These are phyloP conservation scores for Eleusine coracana DNA, from an alignment of 176 grass and related monocot genomes.

Conservation along the genomic window DNA sequence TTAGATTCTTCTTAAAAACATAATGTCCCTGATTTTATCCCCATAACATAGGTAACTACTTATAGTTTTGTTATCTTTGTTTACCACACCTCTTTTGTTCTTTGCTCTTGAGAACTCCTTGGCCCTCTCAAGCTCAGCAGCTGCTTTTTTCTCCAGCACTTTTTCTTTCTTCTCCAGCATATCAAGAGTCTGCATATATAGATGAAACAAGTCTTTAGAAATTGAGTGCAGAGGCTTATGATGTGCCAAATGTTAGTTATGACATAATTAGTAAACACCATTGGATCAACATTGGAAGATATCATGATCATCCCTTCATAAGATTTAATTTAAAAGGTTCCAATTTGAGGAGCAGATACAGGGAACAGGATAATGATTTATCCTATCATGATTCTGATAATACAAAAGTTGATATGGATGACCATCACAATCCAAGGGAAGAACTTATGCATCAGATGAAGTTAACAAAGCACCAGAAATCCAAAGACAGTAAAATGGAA, in stretches of 20 bases:
- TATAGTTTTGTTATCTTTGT: neutral
- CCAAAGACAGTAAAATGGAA: neutral
- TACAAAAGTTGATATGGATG: neutral
- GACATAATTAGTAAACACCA: neutral
- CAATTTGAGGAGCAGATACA: neutral
- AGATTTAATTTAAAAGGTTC: neutral
- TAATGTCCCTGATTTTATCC: neutral
- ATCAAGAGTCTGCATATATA: slow-evolving; percentile 60
- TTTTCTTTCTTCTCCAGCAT: slow-evolving; percentile 87
- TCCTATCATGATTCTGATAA: neutral
- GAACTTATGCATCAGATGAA: neutral
- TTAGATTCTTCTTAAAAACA: neutral
- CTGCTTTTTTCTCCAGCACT: slow-evolving; percentile 68
- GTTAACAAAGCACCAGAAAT: slow-evolving; percentile 4
- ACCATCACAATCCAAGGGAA: neutral
- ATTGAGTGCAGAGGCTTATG: neutral
- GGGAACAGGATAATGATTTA: neutral
- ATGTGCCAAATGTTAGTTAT: neutral
- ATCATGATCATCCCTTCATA: neutral
- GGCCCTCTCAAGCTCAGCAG: slow-evolving; percentile 68
- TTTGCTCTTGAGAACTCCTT: slow-evolving; percentile 80
- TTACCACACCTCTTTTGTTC: slow-evolving; percentile 63
- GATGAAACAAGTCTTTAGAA: slow-evolving; percentile 7
- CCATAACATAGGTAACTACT: neutral
- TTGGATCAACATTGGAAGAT: neutral